Evolutionary conservation across 1,284 basidiomycete genomes (phyloP), one percentile per base, ranked within the genome.

Genomic region (Apiotrichum veenhuisii): DNA sequence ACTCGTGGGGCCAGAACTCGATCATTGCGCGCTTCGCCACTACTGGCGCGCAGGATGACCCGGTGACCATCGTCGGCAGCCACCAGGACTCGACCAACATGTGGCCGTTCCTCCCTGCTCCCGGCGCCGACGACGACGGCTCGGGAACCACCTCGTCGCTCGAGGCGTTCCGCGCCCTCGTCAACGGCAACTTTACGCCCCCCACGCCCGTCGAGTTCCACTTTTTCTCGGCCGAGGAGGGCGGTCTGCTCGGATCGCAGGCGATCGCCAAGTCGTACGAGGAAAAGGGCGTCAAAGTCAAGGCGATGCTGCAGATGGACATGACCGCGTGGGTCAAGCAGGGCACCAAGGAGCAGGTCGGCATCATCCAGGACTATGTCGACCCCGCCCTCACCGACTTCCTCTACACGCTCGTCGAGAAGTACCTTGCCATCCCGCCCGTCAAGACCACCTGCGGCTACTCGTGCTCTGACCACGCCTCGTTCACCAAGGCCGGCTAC

Each of bases 151-250:
- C 95, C 57, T 92, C 91, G 17, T 91, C 95, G 63, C 80, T 98
- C 41, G 91, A 95, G 78, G 83, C 90, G 12, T 91, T 96, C 74
- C 85, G 89, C 36, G 87, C 85, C 2, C 82, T 98, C 57, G 80
- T 93, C 62, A 80, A 82, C n/a, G 82, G 86, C 46, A 84, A 87
- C 67, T 97, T 88, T 80, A 82, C 78, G 22, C 92, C 95, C 23
- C 78, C 79, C 18, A 66, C 69, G 45, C 82, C 89, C 20, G 83
- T 98, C 57, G 93, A 98, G 73, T 95, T 97, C 77, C 93, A 96
- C 74, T 98, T 89, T 87, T 98, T 92, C 74, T 89, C 88, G 52
- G 93, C 92, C 47, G 92, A 96, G 70, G 92, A 96, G 79, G 88
- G 87, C 44, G 95, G 95, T n/a, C 82, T 98, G 34, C 86, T 98